A percentile compares a stretch with the other conserved stretches of the same genome.
Evolutionary conservation across 352 stramenopile genomes (phyloP).

Genomic region (Phytophthora europaea): DNA sequence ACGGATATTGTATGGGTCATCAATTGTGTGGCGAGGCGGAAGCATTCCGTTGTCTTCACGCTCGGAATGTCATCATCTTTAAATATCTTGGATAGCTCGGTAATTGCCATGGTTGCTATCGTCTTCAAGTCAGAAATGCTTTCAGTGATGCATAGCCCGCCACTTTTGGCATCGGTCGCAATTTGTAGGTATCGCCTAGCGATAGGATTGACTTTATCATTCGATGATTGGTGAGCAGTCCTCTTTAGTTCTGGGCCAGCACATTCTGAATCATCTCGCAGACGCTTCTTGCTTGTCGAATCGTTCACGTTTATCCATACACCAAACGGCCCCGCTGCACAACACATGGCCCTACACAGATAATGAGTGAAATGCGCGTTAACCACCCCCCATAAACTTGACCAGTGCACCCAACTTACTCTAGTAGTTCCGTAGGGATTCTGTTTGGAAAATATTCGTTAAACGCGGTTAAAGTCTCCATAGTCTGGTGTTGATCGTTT

Average conservation of each 20-base stretch:
- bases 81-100: background rate
- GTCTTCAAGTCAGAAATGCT: constrained; percentile 12
- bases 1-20: background rate
- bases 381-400: too few relatives aligned
- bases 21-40: background rate
- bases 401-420: constrained; percentile 3
- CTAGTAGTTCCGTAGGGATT: background rate
- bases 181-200: constrained; percentile 1
- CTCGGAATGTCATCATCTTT: background rate
- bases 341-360: background rate
- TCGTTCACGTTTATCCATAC: background rate
- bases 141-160: background rate
- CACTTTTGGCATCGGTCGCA: background rate
- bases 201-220: background rate
- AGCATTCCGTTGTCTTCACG: background rate
- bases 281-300: background rate
- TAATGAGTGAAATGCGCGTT: background rate
- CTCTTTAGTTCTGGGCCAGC: background rate
- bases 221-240: background rate
- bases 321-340: background rate
- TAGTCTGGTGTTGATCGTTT: background rate
- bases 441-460: constrained; percentile 9
- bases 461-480: constrained; percentile 4
- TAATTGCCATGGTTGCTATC: constrained; percentile 4
- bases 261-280: background rate